Evolutionary conservation across 1,284 basidiomycete genomes (phyloP), one percentile per base, ranked within the genome.

Genomic region (Apiotrichum domesticum): DNA sequence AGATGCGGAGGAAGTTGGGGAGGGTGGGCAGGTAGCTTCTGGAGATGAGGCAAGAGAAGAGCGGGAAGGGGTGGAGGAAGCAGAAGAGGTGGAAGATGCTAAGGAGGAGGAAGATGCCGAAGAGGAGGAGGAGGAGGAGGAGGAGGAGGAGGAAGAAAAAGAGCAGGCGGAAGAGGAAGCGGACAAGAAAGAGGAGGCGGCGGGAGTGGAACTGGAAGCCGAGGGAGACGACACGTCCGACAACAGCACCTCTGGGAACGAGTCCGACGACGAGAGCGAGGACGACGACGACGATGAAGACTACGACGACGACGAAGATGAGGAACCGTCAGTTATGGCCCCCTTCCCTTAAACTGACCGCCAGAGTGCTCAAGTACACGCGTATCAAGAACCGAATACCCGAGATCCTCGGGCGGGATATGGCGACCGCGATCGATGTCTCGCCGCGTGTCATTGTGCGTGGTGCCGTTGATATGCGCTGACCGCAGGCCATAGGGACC

Each of bases 371-470:
- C 68, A 98, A 98, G 73, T 98, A 98, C 72, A 85, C 88, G 63
- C 82, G 88, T 46, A 81, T 98, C 52, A 82, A 83, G 45, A 89
- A 89, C 5, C 79, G 84, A 3, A 79, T 88, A 43, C 82, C 84
- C 3, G 88, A 91, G 65, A 78, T 97, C n/a, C 81, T 97, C 50
- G 85, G 84, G 75, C 91, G 88, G 70, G 94, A 98, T 71, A 87
- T 88, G 15, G 89, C 87, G 1, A 92, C 90, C 46, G 84, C 90
- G 3, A 77, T 96, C 37, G 83, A 86, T 15, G 84, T 95, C 35
- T 87, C 87, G 0, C 83, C 85, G 32, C 85, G 86, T 62, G 80
- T 84, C 48, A 78, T 96, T 72, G 91, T 92, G 66, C 66, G 82
- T 40, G 48, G 54, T 35, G 15, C 43, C 29, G n/a, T 34, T 21